phyloP scores from a whole-genome alignment of 1,139 yeast species.

The Saccharomyces hybrid region DNA sequence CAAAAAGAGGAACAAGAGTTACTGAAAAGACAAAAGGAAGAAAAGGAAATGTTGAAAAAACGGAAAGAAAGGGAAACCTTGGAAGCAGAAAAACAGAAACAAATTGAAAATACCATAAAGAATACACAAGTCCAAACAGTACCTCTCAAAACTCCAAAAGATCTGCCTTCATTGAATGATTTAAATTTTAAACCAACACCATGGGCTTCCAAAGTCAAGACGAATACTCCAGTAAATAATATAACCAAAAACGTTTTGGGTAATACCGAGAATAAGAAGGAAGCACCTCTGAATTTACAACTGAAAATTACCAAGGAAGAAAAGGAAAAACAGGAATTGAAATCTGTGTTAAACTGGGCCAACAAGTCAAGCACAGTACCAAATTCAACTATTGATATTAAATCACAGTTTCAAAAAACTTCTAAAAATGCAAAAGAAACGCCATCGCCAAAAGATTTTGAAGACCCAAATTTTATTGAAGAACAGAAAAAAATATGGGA shows the following conservation, averaged over 20 bases:
- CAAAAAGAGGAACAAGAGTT: slow-evolving; percentile 12
- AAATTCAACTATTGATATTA: slow-evolving; percentile 15
- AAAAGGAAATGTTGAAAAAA: slow-evolving; percentile 11
- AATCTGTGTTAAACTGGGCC: slow-evolving; percentile 29
- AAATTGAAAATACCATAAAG: slow-evolving; percentile 9
- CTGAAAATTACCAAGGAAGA: slow-evolving; percentile 21
- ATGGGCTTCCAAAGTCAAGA: slow-evolving; percentile 39
- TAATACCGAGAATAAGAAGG: slow-evolving; percentile 18
- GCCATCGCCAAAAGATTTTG: slow-evolving; percentile 15
- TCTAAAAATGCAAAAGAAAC: slow-evolving; percentile 7
- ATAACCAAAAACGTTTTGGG: slow-evolving; percentile 16
- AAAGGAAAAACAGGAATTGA: slow-evolving; percentile 16
- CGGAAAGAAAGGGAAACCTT: slow-evolving; percentile 11
- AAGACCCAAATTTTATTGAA: slow-evolving; percentile 5
- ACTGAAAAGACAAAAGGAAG: slow-evolving; percentile 13
- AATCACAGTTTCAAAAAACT: slow-evolving; percentile 13
- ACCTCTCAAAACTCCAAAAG: slow-evolving; percentile 9
- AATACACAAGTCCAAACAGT: slow-evolving; percentile 1
- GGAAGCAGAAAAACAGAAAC: slow-evolving; percentile 8
- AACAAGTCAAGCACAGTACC: slow-evolving; percentile 13
- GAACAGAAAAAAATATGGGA: slow-evolving; percentile 7
- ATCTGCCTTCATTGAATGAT: slow-evolving; percentile 9
- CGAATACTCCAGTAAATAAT: slow-evolving; percentile 8
- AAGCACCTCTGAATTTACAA: slow-evolving; percentile 16
- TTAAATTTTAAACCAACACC: slow-evolving; percentile 34